Evolutionary conservation across 805 yeast genomes (phyloP), one percentile per base, ranked within the genome.

Genomic region (Geotrichum ghanense): DNA sequence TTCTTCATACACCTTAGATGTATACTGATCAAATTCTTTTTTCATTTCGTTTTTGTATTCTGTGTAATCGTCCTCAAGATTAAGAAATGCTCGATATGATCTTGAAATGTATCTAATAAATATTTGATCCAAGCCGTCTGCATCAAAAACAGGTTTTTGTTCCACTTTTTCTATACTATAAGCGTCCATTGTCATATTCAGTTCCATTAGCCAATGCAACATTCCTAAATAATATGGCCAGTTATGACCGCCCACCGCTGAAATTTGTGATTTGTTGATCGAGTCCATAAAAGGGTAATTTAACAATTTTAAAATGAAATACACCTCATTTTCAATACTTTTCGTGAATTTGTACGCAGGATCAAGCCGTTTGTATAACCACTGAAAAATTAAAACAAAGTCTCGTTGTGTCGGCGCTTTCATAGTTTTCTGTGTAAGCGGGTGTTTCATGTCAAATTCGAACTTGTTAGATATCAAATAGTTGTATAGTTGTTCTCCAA

Each of bases 151-250:
- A 37, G 54, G 54, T 2, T 34, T 24, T 23, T 52, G 48, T 22
- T 65, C 65, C 41, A 63, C 59, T 37, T 68, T 66, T 3, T 61
- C 52, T 45, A 51, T 56, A 45, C 67, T 75, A 43, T 63, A 60
- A 37, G 58, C 56, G 43, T 74, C 76, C 48, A 68, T 61, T 45
- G 67, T 70, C 51, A 51, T 58, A 55, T 70, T 79, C 50, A 78
- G 69, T 52, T 77, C 76, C 3, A 82, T 78, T 41, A 88, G 60
- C 96, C 96, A 88, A 60, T 82, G 79, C 20, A 88, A 65, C 74
- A 89, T 76, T 1, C 92, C 95, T 39, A 88, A 62, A 53, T 86
- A 84, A 5, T 74, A 73, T 10, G 85, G 87, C 96, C 96, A 88
- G 46, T 57, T 60, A 43, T 82, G 79, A 2, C 95, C 95, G 3